A percentile compares a stretch with the other conserved stretches of the same genome.
phyloP scores from a whole-genome alignment of 371 early-diverging fungal species.

The Haplosporangium sp. region DNA sequence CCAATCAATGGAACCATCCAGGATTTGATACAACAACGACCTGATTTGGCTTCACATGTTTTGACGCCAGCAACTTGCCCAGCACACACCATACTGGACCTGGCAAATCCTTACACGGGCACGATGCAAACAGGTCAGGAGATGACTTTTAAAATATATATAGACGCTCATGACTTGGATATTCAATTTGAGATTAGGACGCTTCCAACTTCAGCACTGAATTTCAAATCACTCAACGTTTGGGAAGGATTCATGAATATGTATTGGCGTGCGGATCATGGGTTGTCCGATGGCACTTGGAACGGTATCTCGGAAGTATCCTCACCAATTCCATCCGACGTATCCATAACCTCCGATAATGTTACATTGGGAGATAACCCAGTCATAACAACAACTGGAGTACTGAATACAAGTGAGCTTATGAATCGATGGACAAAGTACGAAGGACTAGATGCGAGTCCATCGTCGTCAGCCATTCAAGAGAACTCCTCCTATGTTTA shows the following conservation, averaged over 20 bases:
- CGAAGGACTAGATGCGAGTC: constrained; percentile 31
- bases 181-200: constrained; percentile 46
- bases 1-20: constrained; percentile 46
- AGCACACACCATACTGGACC: constrained; percentile 18
- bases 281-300: constrained; percentile 38
- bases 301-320: constrained; percentile 10
- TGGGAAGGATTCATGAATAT: constrained; percentile 57
- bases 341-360: background rate
- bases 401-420: constrained; percentile 44
- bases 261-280: constrained; percentile 55
- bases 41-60: constrained; percentile 21
- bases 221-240: constrained; percentile 48
- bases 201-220: constrained; percentile 25
- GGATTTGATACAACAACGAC: constrained; percentile 42
- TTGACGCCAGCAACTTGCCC: constrained; percentile 26
- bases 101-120: constrained; percentile 19
- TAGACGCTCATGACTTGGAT: constrained; percentile 31
- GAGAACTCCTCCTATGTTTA: constrained; percentile 23
- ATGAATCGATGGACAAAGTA: constrained; percentile 45
- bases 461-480: constrained; percentile 20
- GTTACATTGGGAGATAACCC: constrained; percentile 7
- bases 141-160: constrained; percentile 38
- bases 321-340: constrained; percentile 18
- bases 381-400: constrained; percentile 20
- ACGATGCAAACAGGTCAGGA: constrained; percentile 34